phyloP scores from a whole-genome alignment of 108 stramenopile species.

The Fistulifera pelliculosa region DNA sequence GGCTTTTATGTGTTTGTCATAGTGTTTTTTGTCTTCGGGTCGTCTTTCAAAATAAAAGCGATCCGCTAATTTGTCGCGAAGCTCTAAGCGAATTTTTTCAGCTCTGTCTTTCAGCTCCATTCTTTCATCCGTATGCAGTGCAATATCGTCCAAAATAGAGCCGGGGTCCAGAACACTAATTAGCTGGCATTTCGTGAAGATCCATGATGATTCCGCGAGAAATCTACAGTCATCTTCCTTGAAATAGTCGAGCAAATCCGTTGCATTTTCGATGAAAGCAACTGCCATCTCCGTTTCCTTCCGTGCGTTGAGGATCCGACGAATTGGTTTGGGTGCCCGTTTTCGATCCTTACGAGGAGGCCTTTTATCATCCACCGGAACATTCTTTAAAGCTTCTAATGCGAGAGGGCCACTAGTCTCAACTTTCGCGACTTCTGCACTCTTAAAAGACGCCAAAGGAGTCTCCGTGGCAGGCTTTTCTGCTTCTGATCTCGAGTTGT shows the following conservation, averaged over 20 bases:
- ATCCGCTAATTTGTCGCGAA: conserved; percentile 7
- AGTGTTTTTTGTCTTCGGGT: neutral
- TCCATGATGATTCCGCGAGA: conserved; percentile 27
- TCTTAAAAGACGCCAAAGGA: neutral
- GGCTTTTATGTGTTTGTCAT: conserved; percentile 2
- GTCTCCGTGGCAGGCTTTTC: neutral
- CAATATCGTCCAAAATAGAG: neutral
- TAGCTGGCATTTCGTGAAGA: conserved; percentile 36
- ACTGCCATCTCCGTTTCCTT: conserved; percentile 24
- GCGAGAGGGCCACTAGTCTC: neutral
- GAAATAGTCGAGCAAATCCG: conserved; percentile 23
- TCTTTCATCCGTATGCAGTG: neutral
- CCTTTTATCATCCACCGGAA: neutral
- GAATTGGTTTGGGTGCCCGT: neutral
- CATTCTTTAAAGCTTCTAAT: neutral
- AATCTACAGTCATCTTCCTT: conserved; percentile 26
- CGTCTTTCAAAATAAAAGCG: neutral
- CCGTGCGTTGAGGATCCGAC: conserved; percentile 5
- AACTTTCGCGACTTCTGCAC: neutral
- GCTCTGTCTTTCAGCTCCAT: conserved; percentile 3
- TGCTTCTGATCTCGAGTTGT: neutral
- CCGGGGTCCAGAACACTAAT: conserved; percentile 11
- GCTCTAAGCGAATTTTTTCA: neutral
- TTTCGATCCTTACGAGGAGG: neutral
- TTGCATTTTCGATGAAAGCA: conserved; percentile 12